These are phyloP conservation scores for Ormosia emarginata DNA, from an alignment of 306 rosid genomes.

Conservation along the genomic window DNA sequence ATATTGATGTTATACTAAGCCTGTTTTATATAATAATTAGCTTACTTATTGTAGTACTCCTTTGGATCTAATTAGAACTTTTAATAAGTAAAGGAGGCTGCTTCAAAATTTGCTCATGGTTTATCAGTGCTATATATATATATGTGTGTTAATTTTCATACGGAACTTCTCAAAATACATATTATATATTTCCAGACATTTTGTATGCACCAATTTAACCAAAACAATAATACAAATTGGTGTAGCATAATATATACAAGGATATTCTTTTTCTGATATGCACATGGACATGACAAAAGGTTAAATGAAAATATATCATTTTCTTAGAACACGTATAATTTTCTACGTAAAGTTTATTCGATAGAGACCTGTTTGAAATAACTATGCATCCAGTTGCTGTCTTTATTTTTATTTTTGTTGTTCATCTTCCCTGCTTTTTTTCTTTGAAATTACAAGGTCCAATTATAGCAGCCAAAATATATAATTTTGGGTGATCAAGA, in stretches of 20 bases:
- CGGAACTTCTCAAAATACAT: not conserved
- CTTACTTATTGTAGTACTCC: not conserved
- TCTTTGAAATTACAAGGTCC: not conserved
- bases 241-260: not conserved
- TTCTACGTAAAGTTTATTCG: not conserved
- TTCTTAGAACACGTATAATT: not conserved
- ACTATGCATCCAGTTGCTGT: not conserved
- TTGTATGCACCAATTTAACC: not conserved
- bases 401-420: too few relatives aligned
- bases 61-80: not conserved
- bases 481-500: not conserved
- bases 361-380: not conserved
- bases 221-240: not conserved
- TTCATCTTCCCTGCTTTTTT: not conserved
- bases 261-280: not conserved
- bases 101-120: not conserved
- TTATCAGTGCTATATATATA: not conserved
- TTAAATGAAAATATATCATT: not conserved
- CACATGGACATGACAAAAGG: not conserved
- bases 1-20: not conserved
- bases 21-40: not conserved
- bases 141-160: not conserved
- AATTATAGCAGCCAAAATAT: not conserved
- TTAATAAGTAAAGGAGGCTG: not conserved
- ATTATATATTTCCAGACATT: not conserved